Evolutionary conservation across 2,329 filamentous ascomycete species (phyloP), one percentile per base, ranked within the genome.

Genomic region (Triangularia verruculosa): DNA sequence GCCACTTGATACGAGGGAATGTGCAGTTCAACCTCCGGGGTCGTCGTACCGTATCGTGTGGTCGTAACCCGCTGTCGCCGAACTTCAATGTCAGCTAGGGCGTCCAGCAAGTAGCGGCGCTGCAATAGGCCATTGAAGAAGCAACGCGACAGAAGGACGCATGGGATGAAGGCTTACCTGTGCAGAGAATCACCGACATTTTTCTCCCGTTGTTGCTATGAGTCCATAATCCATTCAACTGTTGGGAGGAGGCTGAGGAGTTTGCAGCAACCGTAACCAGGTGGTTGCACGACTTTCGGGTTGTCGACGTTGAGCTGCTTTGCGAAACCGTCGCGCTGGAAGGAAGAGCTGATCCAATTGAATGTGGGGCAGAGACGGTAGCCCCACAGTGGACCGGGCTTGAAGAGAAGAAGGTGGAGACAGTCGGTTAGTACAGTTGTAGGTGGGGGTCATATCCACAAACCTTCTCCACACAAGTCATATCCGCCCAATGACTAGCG

Each of bases 171-270:
- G n/a, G 27, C 62, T 64, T 78, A 86, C 84, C 84, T 74, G 84
- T 86, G 72, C 84, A 86, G 66, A 86, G 81, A 77, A 86, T 86
- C 70, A 86, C 84, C 71, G 84, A 86, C 84, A 86, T 86, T 60
- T 43, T 69, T 61, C 25, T 58, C 59, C 4, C n/a, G 39, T 60
- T 58, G 52, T 52, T 27, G 54, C 64, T 68, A 67, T 32, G 39
- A 62, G 28, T 56, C 63, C 68, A 70, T 70, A 15, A 57, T 63
- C 47, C 24, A 57, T 27, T 12, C 5, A 17, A 32, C 32, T n/a
- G 28, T 59, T 17, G 20, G 8, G 39, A 17, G 20, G 17, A 61
- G 51, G 24, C 6, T 15, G 55, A 57, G 24, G 15, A 34, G 28
- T 43, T 20, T 47, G 39, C 39, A 17, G 39, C 34, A 47, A 47